These are phyloP conservation scores for Leccinum subgranulosum DNA, from an alignment of 768 basidiomycete genomes.

Conservation along the genomic window DNA sequence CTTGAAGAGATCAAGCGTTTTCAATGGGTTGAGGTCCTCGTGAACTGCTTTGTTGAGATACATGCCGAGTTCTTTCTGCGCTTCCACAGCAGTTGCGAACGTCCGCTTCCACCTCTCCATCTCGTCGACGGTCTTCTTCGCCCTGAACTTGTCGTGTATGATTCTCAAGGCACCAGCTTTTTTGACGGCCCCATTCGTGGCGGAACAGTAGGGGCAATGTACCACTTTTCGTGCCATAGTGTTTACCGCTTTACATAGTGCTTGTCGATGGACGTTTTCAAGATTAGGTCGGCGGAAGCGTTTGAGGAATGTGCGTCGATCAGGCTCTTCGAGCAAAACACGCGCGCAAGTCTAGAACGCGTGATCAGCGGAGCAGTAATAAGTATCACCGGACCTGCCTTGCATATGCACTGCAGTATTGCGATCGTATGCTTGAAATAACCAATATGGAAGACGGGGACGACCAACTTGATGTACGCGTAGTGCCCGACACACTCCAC, in stretches of 20 bases:
- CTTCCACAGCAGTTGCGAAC: slow-evolving; percentile 77
- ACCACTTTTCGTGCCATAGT: slow-evolving; percentile 83
- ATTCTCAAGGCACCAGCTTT: slow-evolving; percentile 94
- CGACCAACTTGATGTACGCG: slow-evolving; percentile 94
- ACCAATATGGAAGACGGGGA: slow-evolving; percentile 98
- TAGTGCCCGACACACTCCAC: slow-evolving; percentile 98
- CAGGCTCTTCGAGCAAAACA: slow-evolving; percentile 83
- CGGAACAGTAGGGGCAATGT: slow-evolving; percentile 90
- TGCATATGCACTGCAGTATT: slow-evolving; percentile 95
- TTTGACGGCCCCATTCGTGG: slow-evolving; percentile 94
- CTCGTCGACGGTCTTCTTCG: slow-evolving; percentile 87
- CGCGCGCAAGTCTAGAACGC: slow-evolving; percentile 79
- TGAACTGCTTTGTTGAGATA: slow-evolving; percentile 85
- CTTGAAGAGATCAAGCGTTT: slow-evolving; percentile 89
- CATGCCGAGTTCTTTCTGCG: slow-evolving; percentile 80
- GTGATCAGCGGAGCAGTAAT: neutral
- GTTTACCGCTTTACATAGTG: slow-evolving; percentile 82
- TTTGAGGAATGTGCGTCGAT: slow-evolving; percentile 79
- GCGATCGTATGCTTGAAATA: slow-evolving; percentile 96
- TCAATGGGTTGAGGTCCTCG: slow-evolving; percentile 93
- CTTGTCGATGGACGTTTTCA: slow-evolving; percentile 88
- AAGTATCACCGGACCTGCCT: slow-evolving; percentile 44
- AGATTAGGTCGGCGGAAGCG: slow-evolving; percentile 89
- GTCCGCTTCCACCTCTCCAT: slow-evolving; percentile 84
- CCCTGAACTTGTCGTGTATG: slow-evolving; percentile 95